Conservation (phyloP, 2,329 filamentous ascomycete genomes). For the Fusarium concolor region DNA sequence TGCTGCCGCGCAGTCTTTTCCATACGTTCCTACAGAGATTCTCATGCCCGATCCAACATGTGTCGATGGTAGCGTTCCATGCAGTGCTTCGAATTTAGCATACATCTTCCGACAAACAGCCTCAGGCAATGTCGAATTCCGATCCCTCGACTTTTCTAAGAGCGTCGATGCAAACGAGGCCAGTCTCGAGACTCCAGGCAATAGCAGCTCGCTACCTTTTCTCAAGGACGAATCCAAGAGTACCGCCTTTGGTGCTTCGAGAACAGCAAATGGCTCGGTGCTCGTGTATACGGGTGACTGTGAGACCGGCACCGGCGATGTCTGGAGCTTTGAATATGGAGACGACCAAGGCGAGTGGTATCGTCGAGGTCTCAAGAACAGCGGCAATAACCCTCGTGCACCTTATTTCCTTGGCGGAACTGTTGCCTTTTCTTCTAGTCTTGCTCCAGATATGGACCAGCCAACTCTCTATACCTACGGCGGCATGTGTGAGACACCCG, state of each 20-base stretch:
- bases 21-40: slow-evolving; percentile 82
- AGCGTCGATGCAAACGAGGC: slow-evolving; percentile 61
- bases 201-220: slow-evolving; percentile 69
- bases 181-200: slow-evolving; percentile 62
- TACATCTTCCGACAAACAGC: slow-evolving; percentile 76
- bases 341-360: slow-evolving; percentile 29
- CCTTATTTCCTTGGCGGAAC: slow-evolving; percentile 66
- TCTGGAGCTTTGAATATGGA: slow-evolving; percentile 73
- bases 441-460: slow-evolving; percentile 63
- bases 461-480: slow-evolving; percentile 81
- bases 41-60: slow-evolving; percentile 63
- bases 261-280: slow-evolving; percentile 76
- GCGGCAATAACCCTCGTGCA: slow-evolving; percentile 43
- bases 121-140: slow-evolving; percentile 61
- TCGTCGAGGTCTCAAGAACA: slow-evolving; percentile 40
- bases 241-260: slow-evolving; percentile 73
- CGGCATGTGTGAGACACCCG: slow-evolving; percentile 80
- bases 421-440: slow-evolving; percentile 74
- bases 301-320: slow-evolving; percentile 60
- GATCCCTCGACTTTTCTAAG: slow-evolving; percentile 73
- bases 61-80: slow-evolving; percentile 55
- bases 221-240: slow-evolving; percentile 59
- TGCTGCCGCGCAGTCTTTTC: slow-evolving; percentile 63
- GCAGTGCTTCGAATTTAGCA: slow-evolving; percentile 60
- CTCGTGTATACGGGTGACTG: slow-evolving; percentile 82